Conservation (phyloP, 2,329 filamentous ascomycete genomes). For the Pseudogymnoascus sp. region DNA sequence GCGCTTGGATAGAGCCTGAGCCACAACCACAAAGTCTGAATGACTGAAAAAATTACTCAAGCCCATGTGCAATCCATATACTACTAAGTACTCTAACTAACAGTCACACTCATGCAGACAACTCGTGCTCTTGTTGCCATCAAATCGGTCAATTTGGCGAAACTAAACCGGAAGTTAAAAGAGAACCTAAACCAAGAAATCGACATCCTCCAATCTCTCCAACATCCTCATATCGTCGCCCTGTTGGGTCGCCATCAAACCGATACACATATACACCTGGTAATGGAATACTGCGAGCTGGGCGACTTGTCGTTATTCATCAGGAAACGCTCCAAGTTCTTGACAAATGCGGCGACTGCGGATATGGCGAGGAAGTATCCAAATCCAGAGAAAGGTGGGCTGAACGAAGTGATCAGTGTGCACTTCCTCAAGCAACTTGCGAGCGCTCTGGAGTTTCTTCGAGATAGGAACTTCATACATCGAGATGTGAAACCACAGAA, state of each 20-base stretch:
- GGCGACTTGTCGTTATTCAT: slow-evolving; percentile 94
- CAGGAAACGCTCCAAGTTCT: slow-evolving; percentile 79
- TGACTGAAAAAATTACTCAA: slow-evolving; percentile 6
- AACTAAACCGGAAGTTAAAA: slow-evolving; percentile 91
- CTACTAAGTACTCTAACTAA: neutral
- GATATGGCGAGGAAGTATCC: slow-evolving; percentile 94
- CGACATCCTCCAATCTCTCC: slow-evolving; percentile 83
- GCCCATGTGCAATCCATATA: neutral
- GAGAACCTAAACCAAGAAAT: slow-evolving; percentile 96
- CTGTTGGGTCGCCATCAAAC: slow-evolving; percentile 92
- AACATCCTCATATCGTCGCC: slow-evolving; percentile 94
- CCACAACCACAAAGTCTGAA: neutral
- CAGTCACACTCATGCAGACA: slow-evolving; percentile 43
- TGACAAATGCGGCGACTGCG: slow-evolving; percentile 69
- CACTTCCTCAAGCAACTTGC: slow-evolving; percentile 94
- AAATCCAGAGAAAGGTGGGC: slow-evolving; percentile 69
- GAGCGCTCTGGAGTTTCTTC: slow-evolving; percentile 83
- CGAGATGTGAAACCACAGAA: slow-evolving; percentile 98
- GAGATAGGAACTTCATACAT: slow-evolving; percentile 80
- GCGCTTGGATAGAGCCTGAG: neutral
- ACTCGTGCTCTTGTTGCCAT: slow-evolving; percentile 80
- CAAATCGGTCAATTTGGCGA: slow-evolving; percentile 87
- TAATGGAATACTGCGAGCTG: slow-evolving; percentile 98
- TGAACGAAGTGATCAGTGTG: slow-evolving; percentile 92
- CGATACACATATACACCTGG: slow-evolving; percentile 79